Percentiles rank a stretch among this genome's conserved stretches.
These are phyloP conservation scores for Phylloporus sp. DNA, from an alignment of 768 basidiomycete species.

Conservation along the genomic window DNA sequence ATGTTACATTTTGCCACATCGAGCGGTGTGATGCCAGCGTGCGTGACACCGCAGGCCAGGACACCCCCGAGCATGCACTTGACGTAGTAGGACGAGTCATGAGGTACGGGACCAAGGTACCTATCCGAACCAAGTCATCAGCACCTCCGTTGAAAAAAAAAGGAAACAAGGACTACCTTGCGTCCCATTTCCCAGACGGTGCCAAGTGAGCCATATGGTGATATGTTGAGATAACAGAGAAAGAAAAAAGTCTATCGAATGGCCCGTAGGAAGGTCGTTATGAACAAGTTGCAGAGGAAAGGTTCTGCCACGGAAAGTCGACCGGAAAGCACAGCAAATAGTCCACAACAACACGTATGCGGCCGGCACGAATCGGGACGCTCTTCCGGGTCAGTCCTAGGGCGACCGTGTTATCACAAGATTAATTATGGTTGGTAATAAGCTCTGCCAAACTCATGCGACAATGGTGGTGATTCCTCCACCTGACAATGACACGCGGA, in stretches of 20 bases:
- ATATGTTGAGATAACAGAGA: slow-evolving; percentile 30
- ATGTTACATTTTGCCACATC: slow-evolving; percentile 92
- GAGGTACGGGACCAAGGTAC: slow-evolving; percentile 66
- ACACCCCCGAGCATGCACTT: slow-evolving; percentile 87
- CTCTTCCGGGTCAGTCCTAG: background rate
- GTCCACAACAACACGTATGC: slow-evolving; percentile 5
- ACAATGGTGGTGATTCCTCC: no score
- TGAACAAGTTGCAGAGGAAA: slow-evolving; percentile 14
- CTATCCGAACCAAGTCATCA: slow-evolving; percentile 34
- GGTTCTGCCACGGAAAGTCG: background rate
- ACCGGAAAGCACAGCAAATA: slow-evolving; percentile 5
- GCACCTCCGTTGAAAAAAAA: background rate
- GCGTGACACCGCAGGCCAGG: slow-evolving; percentile 83
- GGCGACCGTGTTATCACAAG: background rate
- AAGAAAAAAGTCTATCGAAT: slow-evolving; percentile 13
- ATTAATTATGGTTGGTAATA: no score
- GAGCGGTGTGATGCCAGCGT: slow-evolving; percentile 81
- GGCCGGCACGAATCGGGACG: slow-evolving; percentile 10
- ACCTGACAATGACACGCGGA: no score
- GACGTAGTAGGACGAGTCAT: slow-evolving; percentile 70
- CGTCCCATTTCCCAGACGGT: slow-evolving; percentile 64
- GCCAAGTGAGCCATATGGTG: slow-evolving; percentile 48
- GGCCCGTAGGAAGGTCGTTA: slow-evolving; percentile 21
- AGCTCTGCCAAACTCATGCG: no score
- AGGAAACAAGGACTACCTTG: slow-evolving; percentile 42